Evolutionary conservation across 1,139 yeast species (phyloP).

Genomic region (Pichia sp.): DNA sequence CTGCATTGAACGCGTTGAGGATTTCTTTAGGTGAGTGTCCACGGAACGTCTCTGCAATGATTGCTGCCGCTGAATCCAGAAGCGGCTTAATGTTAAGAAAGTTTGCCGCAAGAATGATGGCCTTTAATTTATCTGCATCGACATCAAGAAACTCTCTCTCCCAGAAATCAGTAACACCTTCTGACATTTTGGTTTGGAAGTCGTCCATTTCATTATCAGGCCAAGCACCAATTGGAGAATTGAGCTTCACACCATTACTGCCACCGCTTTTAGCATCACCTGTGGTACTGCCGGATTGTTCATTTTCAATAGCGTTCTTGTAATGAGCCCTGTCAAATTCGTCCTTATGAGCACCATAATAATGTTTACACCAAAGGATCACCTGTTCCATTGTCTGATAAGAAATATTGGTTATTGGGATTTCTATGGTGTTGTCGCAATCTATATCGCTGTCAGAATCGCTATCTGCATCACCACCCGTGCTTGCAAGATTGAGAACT

Average conservation of each 20-base stretch:
- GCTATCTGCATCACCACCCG: constrained; percentile 13
- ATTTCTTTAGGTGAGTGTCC: constrained; percentile 92
- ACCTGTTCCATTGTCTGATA: constrained; percentile 76
- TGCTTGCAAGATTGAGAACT: constrained; percentile 19
- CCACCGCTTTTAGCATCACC: constrained; percentile 29
- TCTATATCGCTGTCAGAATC: constrained; percentile 28
- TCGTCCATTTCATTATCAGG: constrained; percentile 32
- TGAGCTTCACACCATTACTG: too few relatives aligned
- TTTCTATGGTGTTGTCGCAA: constrained; percentile 53
- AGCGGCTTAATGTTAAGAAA: constrained; percentile 86
- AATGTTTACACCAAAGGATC: constrained; percentile 94
- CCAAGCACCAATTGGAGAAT: constrained; percentile 31
- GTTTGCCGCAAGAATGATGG: constrained; percentile 89
- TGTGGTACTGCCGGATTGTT: neutral
- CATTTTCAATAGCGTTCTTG: neutral
- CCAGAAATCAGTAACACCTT: constrained; percentile 80
- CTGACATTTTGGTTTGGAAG: constrained; percentile 41
- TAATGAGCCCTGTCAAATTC: neutral
- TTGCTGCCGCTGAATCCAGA: constrained; percentile 91
- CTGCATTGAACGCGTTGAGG: constrained; percentile 76
- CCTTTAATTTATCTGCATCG: constrained; percentile 93
- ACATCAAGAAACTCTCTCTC: constrained; percentile 88
- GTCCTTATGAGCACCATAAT: constrained; percentile 41
- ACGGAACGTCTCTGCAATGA: constrained; percentile 93
- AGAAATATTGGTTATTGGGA: constrained; percentile 82